Evolutionary conservation across 2,329 filamentous ascomycete species (phyloP), one percentile per base, ranked within the genome.

Genomic region (Alternaria infectoria): DNA sequence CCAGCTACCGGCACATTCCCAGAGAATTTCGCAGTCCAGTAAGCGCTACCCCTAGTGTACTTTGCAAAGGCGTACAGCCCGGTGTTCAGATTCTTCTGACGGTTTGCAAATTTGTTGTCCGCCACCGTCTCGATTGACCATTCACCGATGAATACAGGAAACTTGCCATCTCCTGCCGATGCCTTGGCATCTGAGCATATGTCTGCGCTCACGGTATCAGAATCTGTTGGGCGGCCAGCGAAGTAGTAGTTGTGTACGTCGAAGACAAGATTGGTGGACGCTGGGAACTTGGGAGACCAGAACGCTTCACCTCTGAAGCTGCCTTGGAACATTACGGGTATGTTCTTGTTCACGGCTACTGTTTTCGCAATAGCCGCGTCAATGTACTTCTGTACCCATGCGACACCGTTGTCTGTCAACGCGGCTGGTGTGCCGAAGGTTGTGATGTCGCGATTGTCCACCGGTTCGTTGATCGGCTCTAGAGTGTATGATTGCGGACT

Each of bases 401-500:
- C 69, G 10, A 72, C 69, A 26, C 73, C 77, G 17, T 64, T 67
- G 10, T 70, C 67, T 1, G 76, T 70, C 4, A 81, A 69, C 8
- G 73, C 75, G 12, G 72, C 72, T 4, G 75, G 65, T 3, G 73
- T 74, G 23, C 71, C 78, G 50, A 81, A 80, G n/a, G 61, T 71
- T 8, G 68, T 60, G 32, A 80, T 65, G 61, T 78, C 62, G 7
- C 32, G 49, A 32, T 64, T 79, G 68, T 81, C 80, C 28, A 66
- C 72, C 0, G 78, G 68, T 55, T 82, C 79, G 66, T 82, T 82
- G 66, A 82, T 75, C 6, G 79, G 77, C 4, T 70, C 72, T 44
- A 82, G 63, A 15, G 77, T 79, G 66, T 75, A 81, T 10, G 69
- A 71, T 54, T 78, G 68, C 6, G 70, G 68, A 17, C 59, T 68